Percentiles rank a stretch among this genome's conserved stretches.
These are phyloP conservation scores for Coniochaeta prunicola DNA, from an alignment of 2,329 filamentous ascomycete genomes.

Conservation along the genomic window DNA sequence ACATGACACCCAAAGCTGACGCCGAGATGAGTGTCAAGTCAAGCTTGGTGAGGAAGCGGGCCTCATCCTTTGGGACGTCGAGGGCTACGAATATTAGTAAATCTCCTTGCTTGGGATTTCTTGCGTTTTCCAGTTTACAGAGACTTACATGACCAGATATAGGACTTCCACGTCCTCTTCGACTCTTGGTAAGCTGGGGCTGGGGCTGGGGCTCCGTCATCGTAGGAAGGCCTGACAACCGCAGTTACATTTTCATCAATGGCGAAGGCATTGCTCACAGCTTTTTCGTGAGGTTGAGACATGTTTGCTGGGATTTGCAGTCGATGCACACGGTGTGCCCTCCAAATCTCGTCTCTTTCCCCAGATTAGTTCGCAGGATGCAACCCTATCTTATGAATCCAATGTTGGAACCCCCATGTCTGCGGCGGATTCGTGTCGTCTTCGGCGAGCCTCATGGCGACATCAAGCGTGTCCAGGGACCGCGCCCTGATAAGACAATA, in stretches of 20 bases:
- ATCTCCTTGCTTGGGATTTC: not conserved
- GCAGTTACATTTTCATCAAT: not conserved
- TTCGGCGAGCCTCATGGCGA: slow-evolving; percentile 5
- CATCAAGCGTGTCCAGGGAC: not conserved
- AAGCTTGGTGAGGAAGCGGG: slow-evolving; percentile 18
- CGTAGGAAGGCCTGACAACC: not conserved
- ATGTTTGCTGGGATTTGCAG: slow-evolving; percentile 1
- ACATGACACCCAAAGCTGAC: slow-evolving; percentile 18
- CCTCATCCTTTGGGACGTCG: slow-evolving; percentile 17
- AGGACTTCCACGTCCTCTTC: slow-evolving; percentile 30
- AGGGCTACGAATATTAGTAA: slow-evolving; percentile 9
- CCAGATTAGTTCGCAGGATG: not conserved
- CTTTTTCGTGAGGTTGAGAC: slow-evolving; percentile 5
- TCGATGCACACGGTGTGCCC: not conserved
- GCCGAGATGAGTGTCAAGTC: slow-evolving; percentile 18
- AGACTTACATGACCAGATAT: slow-evolving; percentile 17
- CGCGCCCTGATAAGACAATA: not conserved
- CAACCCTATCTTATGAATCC: not conserved
- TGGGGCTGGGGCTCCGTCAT: not conserved
- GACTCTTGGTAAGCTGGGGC: slow-evolving; percentile 24
- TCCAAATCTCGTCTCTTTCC: not conserved
- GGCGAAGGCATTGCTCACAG: not conserved
- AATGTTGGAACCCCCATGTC: not conserved
- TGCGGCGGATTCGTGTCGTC: slow-evolving; percentile 3
- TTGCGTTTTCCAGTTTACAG: not conserved